phyloP scores from a whole-genome alignment of 306 rosid species.

The Lathyrus oleraceus region DNA sequence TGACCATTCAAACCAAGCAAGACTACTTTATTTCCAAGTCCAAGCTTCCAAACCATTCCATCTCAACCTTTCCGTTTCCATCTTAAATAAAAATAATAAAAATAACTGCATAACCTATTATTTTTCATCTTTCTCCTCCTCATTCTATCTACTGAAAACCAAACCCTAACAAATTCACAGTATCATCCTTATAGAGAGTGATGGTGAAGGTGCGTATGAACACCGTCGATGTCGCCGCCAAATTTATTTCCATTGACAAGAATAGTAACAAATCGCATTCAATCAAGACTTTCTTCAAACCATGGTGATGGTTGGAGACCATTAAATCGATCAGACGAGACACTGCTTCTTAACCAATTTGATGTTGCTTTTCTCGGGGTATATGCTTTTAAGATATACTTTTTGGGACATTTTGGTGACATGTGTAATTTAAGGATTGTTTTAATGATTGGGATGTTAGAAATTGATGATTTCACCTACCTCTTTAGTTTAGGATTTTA shows the following conservation, averaged over 20 bases:
- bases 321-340: conserved; percentile 73
- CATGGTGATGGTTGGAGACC: conserved; percentile 92
- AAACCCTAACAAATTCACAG: conserved; percentile 30
- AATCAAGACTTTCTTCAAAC: conserved; percentile 37
- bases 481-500: conserved; percentile 83
- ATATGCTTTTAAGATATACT: conserved; percentile 89
- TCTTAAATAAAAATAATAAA: no score
- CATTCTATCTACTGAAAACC: neutral
- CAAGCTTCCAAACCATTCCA: no score
- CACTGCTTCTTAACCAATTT: conserved; percentile 76
- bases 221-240: conserved; percentile 99
- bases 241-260: conserved; percentile 35
- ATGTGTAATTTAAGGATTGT: conserved; percentile 74
- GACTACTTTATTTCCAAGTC: no score
- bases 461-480: conserved; percentile 81
- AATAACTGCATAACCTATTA: neutral
- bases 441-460: conserved; percentile 85
- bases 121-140: neutral
- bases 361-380: conserved; percentile 87
- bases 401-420: conserved; percentile 92
- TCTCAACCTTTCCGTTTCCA: no score
- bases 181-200: neutral
- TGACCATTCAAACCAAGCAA: no score
- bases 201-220: conserved; percentile 99
- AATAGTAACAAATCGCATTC: neutral